Conservation (phyloP, 768 basidiomycete species). For the Lactifluus piperatus region DNA sequence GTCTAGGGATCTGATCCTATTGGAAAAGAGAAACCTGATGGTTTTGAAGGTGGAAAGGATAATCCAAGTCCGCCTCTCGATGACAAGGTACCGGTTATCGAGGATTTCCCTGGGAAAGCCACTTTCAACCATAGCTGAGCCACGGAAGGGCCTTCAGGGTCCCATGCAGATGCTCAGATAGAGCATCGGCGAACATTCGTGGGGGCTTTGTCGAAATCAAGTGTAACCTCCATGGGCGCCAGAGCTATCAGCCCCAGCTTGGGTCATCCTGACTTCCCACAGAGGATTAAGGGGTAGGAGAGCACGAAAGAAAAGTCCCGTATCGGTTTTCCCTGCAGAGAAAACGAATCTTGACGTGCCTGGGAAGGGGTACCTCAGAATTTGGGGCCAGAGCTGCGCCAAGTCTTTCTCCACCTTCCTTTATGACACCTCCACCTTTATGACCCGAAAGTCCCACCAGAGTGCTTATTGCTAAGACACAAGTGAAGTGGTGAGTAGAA, state of each 20-base stretch:
- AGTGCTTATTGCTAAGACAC: background rate
- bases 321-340: background rate
- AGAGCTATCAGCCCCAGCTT: background rate
- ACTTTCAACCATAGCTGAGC: background rate
- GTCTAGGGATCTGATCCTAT: background rate
- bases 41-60: background rate
- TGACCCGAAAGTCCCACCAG: background rate
- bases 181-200: background rate
- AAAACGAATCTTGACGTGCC: background rate
- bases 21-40: background rate
- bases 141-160: background rate
- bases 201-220: background rate
- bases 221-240: background rate
- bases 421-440: background rate
- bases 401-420: background rate
- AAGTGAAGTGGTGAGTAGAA: background rate
- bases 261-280: background rate
- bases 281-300: background rate
- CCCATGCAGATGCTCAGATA: background rate
- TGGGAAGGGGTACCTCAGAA: background rate
- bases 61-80: background rate
- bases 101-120: background rate
- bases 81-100: background rate
- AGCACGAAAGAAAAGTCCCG: background rate
- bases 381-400: background rate